A percentile compares a stretch with the other conserved stretches of the same genome.
Conservation (phyloP, 2,329 filamentous ascomycete genomes). For the Tolypocladium ovalisporum region DNA sequence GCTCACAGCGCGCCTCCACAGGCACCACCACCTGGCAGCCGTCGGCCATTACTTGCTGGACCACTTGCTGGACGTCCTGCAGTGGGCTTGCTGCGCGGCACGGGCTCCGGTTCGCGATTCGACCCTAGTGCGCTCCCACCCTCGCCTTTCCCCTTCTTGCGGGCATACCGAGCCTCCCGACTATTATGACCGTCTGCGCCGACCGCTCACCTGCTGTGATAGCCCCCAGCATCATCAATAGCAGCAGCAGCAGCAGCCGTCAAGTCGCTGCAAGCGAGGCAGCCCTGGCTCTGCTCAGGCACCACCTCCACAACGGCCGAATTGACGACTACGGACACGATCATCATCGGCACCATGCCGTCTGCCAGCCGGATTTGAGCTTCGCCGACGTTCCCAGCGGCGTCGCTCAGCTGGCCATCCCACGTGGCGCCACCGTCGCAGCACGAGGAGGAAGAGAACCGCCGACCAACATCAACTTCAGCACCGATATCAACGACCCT, state of each 20-base stretch:
- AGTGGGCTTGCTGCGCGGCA: neutral
- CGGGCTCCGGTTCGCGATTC: neutral
- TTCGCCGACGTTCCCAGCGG: slow-evolving; percentile 17
- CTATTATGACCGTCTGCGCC: slow-evolving; percentile 7
- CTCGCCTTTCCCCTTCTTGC: neutral
- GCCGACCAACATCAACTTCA: slow-evolving; percentile 4
- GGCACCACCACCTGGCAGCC: neutral
- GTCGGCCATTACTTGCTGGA: neutral
- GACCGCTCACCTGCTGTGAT: slow-evolving; percentile 5
- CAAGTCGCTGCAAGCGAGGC: neutral
- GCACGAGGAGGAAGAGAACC: slow-evolving; percentile 3
- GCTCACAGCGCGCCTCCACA: neutral
- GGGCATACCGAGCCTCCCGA: neutral
- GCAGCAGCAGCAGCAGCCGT: neutral
- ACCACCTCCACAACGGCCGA: neutral
- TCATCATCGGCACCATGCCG: slow-evolving; percentile 2
- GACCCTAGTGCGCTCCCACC: neutral
- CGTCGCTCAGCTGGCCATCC: slow-evolving; percentile 14
- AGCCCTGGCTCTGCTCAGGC: neutral
- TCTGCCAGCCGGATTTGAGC: slow-evolving; percentile 15
- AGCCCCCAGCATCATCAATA: neutral
- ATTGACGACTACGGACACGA: neutral
- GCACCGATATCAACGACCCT: neutral
- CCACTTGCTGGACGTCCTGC: neutral
- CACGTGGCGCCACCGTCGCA: slow-evolving; percentile 15